Percentiles rank a stretch among this genome's conserved stretches.
These are phyloP conservation scores for Scenedesmus sp. DNA, from an alignment of 163 green algal species.

Conservation along the genomic window DNA sequence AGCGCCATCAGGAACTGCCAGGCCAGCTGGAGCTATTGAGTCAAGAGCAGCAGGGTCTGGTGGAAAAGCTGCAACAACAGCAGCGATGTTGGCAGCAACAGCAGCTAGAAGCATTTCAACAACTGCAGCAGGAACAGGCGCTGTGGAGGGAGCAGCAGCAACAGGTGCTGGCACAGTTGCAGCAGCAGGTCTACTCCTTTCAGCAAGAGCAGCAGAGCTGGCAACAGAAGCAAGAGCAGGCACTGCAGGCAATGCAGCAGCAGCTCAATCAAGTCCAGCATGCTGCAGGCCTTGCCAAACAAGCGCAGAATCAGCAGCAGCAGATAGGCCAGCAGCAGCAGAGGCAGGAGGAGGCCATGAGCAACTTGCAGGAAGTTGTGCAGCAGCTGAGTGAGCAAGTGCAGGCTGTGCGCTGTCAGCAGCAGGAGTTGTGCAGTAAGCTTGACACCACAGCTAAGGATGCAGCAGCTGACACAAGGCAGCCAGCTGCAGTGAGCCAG, in stretches of 20 bases:
- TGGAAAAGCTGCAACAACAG: not conserved
- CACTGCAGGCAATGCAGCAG: not conserved
- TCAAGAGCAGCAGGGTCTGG: not conserved
- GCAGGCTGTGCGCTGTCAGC: not conserved
- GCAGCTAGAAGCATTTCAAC: not conserved
- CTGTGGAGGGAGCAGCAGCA: not conserved
- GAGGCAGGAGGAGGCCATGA: not conserved
- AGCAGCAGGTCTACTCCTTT: not conserved
- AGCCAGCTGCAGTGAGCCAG: not conserved
- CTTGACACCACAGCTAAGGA: not conserved
- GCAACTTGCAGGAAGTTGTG: not conserved
- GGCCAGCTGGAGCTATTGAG: not conserved
- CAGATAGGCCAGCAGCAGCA: slow-evolving; percentile 4
- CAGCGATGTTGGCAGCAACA: slow-evolving; percentile 6
- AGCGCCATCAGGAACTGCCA: not conserved
- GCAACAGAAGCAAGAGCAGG: slow-evolving; percentile 6
- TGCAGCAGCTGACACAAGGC: not conserved
- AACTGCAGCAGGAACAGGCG: not conserved
- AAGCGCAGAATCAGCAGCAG: not conserved
- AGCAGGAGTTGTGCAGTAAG: not conserved
- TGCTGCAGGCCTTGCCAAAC: not conserved
- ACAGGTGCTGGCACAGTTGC: not conserved
- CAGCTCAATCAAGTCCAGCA: not conserved
- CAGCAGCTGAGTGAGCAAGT: not conserved
- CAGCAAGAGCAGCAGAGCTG: slow-evolving; percentile 5